phyloP scores from a whole-genome alignment of 768 basidiomycete species.

The Xerocomellus amylosporus region DNA sequence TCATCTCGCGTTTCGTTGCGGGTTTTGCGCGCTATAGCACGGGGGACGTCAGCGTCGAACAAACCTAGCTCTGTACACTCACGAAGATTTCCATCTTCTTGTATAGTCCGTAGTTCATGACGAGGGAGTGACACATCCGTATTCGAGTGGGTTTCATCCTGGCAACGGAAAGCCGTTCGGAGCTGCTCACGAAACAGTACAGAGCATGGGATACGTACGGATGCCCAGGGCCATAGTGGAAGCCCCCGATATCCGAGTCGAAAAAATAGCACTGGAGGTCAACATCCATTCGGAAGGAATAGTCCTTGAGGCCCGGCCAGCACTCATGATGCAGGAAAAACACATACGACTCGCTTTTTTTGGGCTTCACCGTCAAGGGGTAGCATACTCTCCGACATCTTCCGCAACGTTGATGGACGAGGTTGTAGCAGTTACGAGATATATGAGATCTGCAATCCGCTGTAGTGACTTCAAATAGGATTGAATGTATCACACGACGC shows the following conservation, averaged over 20 bases:
- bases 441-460: background rate
- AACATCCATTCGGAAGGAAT: conserved; percentile 4
- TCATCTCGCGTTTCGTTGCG: conserved; percentile 99
- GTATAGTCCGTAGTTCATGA: conserved; percentile 99
- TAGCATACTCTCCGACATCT: conserved; percentile 45
- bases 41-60: background rate
- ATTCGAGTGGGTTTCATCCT: conserved; percentile 98
- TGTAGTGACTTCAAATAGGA: background rate
- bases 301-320: conserved; percentile 4
- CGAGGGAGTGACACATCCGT: conserved; percentile 98
- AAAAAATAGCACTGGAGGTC: conserved; percentile 91
- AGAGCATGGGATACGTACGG: conserved; percentile 53
- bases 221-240: conserved; percentile 98
- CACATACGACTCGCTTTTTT: conserved; percentile 85
- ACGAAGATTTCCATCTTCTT: conserved; percentile 99
- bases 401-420: background rate
- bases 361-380: conserved; percentile 68
- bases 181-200: background rate
- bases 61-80: conserved; percentile 34
- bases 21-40: conserved; percentile 87
- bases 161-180: background rate
- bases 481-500: conserved; percentile 15
- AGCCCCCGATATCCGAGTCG: conserved; percentile 98
- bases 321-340: background rate
- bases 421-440: background rate